A percentile compares a stretch with the other conserved stretches of the same genome.
phyloP scores from a whole-genome alignment of 2,329 filamentous ascomycete species.

The Cladophialophora psammophila region DNA sequence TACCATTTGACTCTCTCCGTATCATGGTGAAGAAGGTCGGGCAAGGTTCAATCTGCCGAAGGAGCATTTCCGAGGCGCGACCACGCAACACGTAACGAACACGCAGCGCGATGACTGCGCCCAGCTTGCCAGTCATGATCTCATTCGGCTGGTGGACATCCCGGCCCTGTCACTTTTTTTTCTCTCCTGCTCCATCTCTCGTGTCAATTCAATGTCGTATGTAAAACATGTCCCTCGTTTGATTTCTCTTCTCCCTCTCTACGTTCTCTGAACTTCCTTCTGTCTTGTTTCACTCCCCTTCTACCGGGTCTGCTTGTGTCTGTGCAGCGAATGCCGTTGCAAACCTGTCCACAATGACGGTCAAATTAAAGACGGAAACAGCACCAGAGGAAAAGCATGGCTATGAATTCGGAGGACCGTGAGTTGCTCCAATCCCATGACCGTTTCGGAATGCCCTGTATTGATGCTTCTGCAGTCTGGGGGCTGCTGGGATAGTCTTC shows the following conservation, averaged over 20 bases:
- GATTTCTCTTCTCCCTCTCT: background rate
- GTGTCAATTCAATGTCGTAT: background rate
- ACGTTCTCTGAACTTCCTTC: background rate
- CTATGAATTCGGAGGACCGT: slow-evolving; percentile 59
- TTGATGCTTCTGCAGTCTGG: slow-evolving; percentile 63
- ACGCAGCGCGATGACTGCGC: background rate
- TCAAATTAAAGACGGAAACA: slow-evolving; percentile 18
- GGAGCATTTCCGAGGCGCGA: background rate
- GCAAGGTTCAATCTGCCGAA: background rate
- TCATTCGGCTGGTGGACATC: slow-evolving; percentile 27
- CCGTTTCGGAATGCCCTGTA: background rate
- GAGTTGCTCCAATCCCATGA: slow-evolving; percentile 40
- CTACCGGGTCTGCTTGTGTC: background rate
- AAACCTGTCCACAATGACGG: slow-evolving; percentile 20
- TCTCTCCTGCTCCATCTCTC: background rate
- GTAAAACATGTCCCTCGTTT: background rate
- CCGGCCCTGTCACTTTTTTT: slow-evolving; percentile 9
- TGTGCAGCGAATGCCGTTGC: too few relatives aligned
- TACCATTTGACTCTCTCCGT: background rate
- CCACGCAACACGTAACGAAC: background rate
- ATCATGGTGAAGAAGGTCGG: background rate
- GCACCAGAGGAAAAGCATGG: slow-evolving; percentile 47
- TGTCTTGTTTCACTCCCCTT: background rate
- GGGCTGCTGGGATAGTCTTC: slow-evolving; percentile 79
- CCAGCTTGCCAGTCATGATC: slow-evolving; percentile 15